Evolutionary conservation across 805 yeast genomes (phyloP), one percentile per base, ranked within the genome.

Genomic region (Candida sanyiensis): DNA sequence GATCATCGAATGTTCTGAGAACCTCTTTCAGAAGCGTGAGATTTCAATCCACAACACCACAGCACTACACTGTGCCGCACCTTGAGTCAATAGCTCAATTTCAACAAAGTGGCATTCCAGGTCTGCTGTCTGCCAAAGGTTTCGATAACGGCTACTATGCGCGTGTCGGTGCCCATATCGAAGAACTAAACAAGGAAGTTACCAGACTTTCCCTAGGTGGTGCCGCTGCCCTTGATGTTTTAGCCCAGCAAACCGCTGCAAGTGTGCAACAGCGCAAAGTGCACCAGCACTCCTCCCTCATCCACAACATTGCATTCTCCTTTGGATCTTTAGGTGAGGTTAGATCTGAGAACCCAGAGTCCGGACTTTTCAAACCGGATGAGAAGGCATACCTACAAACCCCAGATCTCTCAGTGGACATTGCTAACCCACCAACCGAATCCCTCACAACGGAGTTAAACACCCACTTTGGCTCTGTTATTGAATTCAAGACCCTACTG

Each of bases 401-500:
- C 7, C 82, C 83, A 3, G 59, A 59, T 31, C 40, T 60, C 7
- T 57, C 59, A 20, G 54, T 50, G 4, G 64, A 66, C 29, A 43
- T 67, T 36, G 63, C 39, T 7, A 55, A 54, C 36, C 15, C 26
- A 6, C 57, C 58, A 35, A 31, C 42, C 4, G 40, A 37, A 10
- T 6, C 16, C 6, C 12, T 33, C 10, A 60, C 77, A 34, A 56
- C 57, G 17, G 57, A 63, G 19, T 74, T 83, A 63, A 67, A 85
- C 20, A 61, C 62, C 16, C 63, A 68, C 29, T 73, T 88, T 61
- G 96, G 95, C 6, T 77, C 89, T 0, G 45, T 86, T 8, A 75
- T 72, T 12, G 94, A 87, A 57, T 80, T 93, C 57, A 72, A 83
- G 49, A 75, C 83, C 2, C 69, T 85, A 33, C 60, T 93, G 31